Evolutionary conservation across 2,329 filamentous ascomycete species (phyloP).

Genomic region (Cephalotrichum gorgonifer): DNA sequence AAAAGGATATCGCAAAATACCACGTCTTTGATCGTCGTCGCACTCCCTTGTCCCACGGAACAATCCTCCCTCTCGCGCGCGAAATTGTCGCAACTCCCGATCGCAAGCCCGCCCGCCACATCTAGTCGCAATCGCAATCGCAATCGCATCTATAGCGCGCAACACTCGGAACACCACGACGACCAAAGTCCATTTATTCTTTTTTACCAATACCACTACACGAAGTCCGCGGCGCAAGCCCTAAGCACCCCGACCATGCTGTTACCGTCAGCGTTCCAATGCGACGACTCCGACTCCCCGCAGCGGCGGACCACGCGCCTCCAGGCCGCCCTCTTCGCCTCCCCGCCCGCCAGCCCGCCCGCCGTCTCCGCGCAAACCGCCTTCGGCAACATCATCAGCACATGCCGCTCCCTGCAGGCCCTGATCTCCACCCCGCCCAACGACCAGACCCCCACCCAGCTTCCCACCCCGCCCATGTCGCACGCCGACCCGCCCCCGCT

Average conservation of each 20-base stretch:
- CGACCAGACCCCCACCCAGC: slow-evolving; percentile 6
- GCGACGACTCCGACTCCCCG: slow-evolving; percentile 48
- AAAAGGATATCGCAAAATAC: background rate
- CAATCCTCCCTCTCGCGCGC: background rate
- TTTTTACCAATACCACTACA: too few species aligned
- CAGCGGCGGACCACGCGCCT: slow-evolving; percentile 26
- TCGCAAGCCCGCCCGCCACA: background rate
- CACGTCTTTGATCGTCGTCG: background rate
- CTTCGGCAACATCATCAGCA: slow-evolving; percentile 38
- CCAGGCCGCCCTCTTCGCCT: slow-evolving; percentile 35
- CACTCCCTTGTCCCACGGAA: background rate
- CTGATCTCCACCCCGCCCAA: slow-evolving; percentile 33
- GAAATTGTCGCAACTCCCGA: background rate
- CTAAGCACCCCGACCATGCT: too few species aligned
- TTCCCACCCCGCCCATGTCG: slow-evolving; percentile 1
- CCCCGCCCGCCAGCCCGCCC: slow-evolving; percentile 48
- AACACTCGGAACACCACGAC: background rate
- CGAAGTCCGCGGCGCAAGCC: too few species aligned
- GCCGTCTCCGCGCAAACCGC: slow-evolving; percentile 20
- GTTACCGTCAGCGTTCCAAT: slow-evolving; percentile 47
- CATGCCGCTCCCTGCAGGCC: slow-evolving; percentile 51
- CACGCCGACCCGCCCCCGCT: slow-evolving; percentile 38
- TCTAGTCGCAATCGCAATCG: background rate
- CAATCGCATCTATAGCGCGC: background rate
- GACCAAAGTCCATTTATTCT: too few species aligned